These are phyloP conservation scores for Talaromyces sp. DNA, from an alignment of 2,329 filamentous ascomycete species.

Conservation along the genomic window DNA sequence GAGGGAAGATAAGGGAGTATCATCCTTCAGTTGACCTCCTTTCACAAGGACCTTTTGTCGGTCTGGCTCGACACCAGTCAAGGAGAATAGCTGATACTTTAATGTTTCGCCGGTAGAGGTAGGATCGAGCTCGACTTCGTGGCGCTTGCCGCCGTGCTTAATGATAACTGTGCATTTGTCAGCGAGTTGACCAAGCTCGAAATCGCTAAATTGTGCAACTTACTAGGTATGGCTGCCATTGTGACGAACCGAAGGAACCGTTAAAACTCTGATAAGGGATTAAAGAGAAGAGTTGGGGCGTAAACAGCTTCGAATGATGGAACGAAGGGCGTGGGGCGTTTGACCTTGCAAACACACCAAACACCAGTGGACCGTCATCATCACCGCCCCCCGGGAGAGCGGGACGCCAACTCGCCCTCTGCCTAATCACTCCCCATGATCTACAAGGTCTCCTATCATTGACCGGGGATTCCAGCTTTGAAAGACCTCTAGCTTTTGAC, in stretches of 20 bases:
- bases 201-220: conserved; percentile 20
- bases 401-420: conserved; percentile 22
- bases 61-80: conserved; percentile 94
- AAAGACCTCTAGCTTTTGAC: background rate
- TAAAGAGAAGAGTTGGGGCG: conserved; percentile 13
- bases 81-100: conserved; percentile 92
- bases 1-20: conserved; percentile 80
- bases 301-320: conserved; percentile 24
- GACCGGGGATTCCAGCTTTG: background rate
- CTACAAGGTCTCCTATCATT: background rate
- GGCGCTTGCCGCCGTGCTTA: conserved; percentile 93
- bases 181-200: conserved; percentile 11
- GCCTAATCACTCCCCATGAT: conserved; percentile 18
- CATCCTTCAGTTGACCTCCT: conserved; percentile 92
- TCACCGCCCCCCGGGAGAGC: conserved; percentile 10
- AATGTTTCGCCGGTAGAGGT: conserved; percentile 85
- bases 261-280: conserved; percentile 8
- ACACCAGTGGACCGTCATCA: conserved; percentile 19
- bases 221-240: conserved; percentile 62
- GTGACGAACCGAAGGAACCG: conserved; percentile 12
- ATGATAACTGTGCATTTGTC: conserved; percentile 69
- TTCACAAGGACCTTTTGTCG: conserved; percentile 96
- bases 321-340: conserved; percentile 20
- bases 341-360: conserved; percentile 36
- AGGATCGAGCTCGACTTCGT: conserved; percentile 89